Conservation (phyloP, 2,329 filamentous ascomycete species). For the Talaromyces islandicus region DNA sequence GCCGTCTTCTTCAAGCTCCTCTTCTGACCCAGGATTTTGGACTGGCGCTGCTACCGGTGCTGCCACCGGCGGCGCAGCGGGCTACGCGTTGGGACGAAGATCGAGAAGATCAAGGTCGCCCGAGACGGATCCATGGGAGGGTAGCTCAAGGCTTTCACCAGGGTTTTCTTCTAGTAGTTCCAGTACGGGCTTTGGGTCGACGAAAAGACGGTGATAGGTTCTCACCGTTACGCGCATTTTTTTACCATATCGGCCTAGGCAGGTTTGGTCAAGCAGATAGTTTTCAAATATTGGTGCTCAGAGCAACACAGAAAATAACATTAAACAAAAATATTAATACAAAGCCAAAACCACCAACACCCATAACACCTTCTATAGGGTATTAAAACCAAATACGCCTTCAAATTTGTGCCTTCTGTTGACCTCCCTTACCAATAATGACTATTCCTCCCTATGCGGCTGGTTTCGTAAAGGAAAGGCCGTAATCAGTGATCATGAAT, state of each 20-base stretch:
- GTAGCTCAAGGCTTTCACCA: slow-evolving; percentile 27
- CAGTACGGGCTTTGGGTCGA: slow-evolving; percentile 43
- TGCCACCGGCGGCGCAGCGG: slow-evolving; percentile 32
- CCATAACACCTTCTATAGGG: neutral
- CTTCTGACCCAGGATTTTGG: slow-evolving; percentile 39
- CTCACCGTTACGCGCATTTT: neutral
- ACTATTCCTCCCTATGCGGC: neutral
- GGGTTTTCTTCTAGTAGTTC: slow-evolving; percentile 25
- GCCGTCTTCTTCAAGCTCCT: slow-evolving; percentile 14
- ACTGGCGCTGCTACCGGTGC: slow-evolving; percentile 38
- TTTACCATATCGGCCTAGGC: too few species aligned
- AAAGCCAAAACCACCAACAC: neutral
- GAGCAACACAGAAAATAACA: neutral
- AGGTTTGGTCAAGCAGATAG: neutral
- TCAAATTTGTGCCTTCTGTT: neutral
- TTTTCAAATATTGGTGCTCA: neutral
- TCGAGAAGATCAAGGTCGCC: neutral
- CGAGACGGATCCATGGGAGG: slow-evolving; percentile 24
- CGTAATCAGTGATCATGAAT: slow-evolving; percentile 29
- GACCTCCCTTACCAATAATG: neutral
- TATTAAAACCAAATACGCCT: neutral
- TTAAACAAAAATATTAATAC: neutral
- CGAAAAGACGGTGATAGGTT: slow-evolving; percentile 31
- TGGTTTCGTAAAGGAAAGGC: neutral
- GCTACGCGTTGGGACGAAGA: slow-evolving; percentile 8